Conservation (phyloP, 2,329 filamentous ascomycete species). For the Erysiphe neolycopersici region DNA sequence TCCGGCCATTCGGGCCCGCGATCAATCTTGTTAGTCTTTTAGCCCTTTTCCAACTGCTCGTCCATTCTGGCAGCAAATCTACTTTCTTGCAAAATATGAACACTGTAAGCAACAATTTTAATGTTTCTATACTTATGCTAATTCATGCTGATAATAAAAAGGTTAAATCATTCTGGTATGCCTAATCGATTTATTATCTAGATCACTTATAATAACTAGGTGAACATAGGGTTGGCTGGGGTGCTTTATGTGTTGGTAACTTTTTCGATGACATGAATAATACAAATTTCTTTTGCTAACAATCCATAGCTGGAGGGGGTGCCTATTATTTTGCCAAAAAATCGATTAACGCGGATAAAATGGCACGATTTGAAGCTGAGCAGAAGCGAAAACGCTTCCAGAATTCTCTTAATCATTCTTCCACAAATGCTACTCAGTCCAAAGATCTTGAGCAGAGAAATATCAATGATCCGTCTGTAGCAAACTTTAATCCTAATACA, state of each 20-base stretch:
- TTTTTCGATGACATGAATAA: slow-evolving; percentile 1
- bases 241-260: slow-evolving; percentile 59
- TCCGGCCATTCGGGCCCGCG: too few relatives aligned
- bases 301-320: slow-evolving; percentile 44
- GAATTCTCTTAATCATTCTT: slow-evolving; percentile 25
- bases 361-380: slow-evolving; percentile 37
- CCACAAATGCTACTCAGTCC: slow-evolving; percentile 8
- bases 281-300: slow-evolving; percentile 3
- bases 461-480: slow-evolving; percentile 54
- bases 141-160: neutral
- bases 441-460: slow-evolving; percentile 46
- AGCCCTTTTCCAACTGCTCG: too few relatives aligned
- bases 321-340: slow-evolving; percentile 93
- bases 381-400: slow-evolving; percentile 31
- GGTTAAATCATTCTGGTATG: slow-evolving; percentile 1
- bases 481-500: slow-evolving; percentile 49
- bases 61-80: too few relatives aligned
- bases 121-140: too few relatives aligned
- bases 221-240: slow-evolving; percentile 62
- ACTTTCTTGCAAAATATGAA: too few relatives aligned
- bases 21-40: too few relatives aligned
- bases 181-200: neutral
- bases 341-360: slow-evolving; percentile 76
- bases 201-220: neutral
- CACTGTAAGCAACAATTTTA: too few relatives aligned